Evolutionary conservation across 2,329 filamentous ascomycete genomes (phyloP).

Genomic region (Penicillium sp.): DNA sequence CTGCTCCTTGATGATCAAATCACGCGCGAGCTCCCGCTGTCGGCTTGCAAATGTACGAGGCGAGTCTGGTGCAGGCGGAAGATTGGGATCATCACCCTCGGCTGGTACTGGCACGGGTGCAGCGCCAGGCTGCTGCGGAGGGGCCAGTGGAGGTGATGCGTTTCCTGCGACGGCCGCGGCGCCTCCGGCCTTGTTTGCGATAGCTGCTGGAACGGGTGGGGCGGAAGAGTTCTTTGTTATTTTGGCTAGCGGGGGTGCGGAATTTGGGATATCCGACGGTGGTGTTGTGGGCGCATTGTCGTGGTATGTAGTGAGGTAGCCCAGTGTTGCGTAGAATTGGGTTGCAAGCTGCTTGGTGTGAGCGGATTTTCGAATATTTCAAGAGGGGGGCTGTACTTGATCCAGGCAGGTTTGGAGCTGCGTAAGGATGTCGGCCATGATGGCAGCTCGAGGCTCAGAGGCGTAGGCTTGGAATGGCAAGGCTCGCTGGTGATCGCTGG

Average conservation of each 20-base stretch:
- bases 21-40: conserved; percentile 51
- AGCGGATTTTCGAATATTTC: not conserved
- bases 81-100: conserved; percentile 30
- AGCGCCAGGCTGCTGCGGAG: conserved; percentile 23
- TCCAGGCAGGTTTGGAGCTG: conserved; percentile 55
- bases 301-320: conserved; percentile 51
- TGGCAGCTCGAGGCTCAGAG: not conserved
- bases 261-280: conserved; percentile 33
- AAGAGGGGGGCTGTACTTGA: conserved; percentile 37
- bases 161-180: conserved; percentile 16
- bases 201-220: conserved; percentile 35
- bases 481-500: too few species aligned
- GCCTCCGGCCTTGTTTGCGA: conserved; percentile 18
- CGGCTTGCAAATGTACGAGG: conserved; percentile 45
- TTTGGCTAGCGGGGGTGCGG: conserved; percentile 42
- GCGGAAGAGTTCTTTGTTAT: conserved; percentile 44
- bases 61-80: conserved; percentile 43
- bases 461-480: not conserved
- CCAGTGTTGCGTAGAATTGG: conserved; percentile 54
- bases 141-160: conserved; percentile 25
- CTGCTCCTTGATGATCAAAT: conserved; percentile 53
- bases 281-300: conserved; percentile 44
- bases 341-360: conserved; percentile 44
- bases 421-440: conserved; percentile 52
- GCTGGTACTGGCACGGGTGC: conserved; percentile 9